Percentiles rank a stretch among this genome's conserved stretches.
Conservation (phyloP, 345 rosid species). For the Syzygium grande region DNA sequence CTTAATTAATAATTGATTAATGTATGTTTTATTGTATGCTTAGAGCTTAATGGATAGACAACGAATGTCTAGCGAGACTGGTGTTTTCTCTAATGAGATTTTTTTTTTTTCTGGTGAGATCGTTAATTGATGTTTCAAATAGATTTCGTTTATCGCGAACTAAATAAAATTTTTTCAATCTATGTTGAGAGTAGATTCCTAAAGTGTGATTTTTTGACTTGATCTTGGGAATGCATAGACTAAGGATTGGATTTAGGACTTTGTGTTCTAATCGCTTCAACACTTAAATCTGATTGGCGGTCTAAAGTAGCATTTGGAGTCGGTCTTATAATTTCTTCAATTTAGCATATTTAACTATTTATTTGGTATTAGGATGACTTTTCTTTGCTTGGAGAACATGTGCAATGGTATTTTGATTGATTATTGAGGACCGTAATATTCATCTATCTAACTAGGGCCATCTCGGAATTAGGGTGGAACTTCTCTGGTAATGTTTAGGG, state of each 20-base stretch:
- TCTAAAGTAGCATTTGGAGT: not conserved
- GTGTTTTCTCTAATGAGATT: fast-evolving
- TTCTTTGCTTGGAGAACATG: not conserved
- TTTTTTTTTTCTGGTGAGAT: not conserved
- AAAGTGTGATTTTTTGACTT: not conserved
- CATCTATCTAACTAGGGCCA: not conserved
- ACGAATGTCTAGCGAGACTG: not conserved
- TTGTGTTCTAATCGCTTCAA: not conserved
- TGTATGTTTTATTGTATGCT: not conserved
- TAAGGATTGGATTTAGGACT: not conserved
- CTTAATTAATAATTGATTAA: not conserved
- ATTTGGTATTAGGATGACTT: not conserved
- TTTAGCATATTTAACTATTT: not conserved
- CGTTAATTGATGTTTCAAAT: not conserved
- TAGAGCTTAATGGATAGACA: not conserved
- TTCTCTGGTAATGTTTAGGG: not conserved
- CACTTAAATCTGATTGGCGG: fast-evolving
- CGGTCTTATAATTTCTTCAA: not conserved
- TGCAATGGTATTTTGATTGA: not conserved
- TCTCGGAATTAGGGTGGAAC: not conserved
- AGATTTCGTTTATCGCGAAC: fast-evolving
- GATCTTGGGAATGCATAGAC: not conserved
- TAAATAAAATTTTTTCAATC: not conserved
- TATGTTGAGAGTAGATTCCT: not conserved
- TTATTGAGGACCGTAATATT: not conserved